Evolutionary conservation across 139 green algal species (phyloP).

Genomic region (Nannochloris sp.): DNA sequence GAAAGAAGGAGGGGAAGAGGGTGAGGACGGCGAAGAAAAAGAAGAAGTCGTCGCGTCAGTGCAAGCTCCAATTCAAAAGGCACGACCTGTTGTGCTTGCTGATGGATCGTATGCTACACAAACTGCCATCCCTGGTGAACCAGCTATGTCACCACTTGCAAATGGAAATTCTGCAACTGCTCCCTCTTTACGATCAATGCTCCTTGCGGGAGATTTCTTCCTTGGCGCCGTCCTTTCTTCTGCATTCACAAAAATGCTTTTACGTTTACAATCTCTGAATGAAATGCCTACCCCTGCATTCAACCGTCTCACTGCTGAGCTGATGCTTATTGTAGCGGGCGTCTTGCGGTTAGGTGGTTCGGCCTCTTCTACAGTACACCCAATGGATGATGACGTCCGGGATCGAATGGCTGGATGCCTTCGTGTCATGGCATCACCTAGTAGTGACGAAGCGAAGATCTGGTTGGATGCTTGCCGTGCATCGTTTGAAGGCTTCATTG

Average conservation of each 20-base stretch:
- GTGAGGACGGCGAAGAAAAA: conserved; percentile 25
- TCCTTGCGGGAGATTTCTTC: conserved; percentile 91
- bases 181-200: conserved; percentile 54
- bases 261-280: conserved; percentile 57
- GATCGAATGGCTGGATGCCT: conserved; percentile 75
- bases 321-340: conserved; percentile 75
- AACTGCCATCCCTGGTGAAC: conserved; percentile 28
- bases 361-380: conserved; percentile 14
- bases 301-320: conserved; percentile 48
- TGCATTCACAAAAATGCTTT: conserved; percentile 84
- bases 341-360: conserved; percentile 80
- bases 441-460: conserved; percentile 28
- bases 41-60: conserved; percentile 1
- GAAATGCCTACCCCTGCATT: conserved; percentile 20
- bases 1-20: conserved; percentile 14
- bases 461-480: conserved; percentile 76
- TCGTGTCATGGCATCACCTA: conserved; percentile 45
- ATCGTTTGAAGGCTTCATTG: conserved; percentile 74
- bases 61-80: conserved; percentile 19
- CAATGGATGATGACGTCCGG: conserved; percentile 72
- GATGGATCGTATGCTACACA: conserved; percentile 97
- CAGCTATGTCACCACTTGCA: conserved; percentile 18
- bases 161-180: neutral
- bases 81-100: conserved; percentile 83
- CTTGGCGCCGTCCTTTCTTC: conserved; percentile 73